Conservation (phyloP, 768 basidiomycete genomes). For the Podaxis pistillaris region DNA sequence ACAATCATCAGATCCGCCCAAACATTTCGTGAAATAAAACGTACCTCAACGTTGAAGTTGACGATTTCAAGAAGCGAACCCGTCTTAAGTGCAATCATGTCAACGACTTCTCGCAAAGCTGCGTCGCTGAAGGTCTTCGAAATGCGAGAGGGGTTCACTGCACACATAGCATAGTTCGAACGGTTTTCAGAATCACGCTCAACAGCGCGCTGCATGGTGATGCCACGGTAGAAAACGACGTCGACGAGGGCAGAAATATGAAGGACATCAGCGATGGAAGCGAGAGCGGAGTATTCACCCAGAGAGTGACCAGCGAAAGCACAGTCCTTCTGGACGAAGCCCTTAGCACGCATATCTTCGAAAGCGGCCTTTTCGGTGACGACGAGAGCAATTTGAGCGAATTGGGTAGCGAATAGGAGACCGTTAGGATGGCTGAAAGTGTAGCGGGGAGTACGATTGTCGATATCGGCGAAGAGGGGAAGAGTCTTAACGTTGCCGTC, state of each 20-base stretch:
- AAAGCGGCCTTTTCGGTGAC: constrained; percentile 98
- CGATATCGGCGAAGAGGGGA: constrained; percentile 94
- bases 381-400: constrained; percentile 97
- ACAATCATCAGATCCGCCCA: constrained; percentile 4
- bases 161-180: constrained; percentile 98
- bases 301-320: constrained; percentile 98
- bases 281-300: constrained; percentile 97
- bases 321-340: constrained; percentile 88
- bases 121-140: constrained; percentile 93
- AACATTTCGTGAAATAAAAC: constrained; percentile 16
- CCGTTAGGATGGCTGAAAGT: constrained; percentile 98
- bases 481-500: constrained; percentile 95
- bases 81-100: constrained; percentile 76
- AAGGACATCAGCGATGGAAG: constrained; percentile 95
- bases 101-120: constrained; percentile 96
- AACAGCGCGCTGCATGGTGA: constrained; percentile 99
- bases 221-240: constrained; percentile 99
- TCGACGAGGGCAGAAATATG: constrained; percentile 95
- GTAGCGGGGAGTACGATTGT: constrained; percentile 91
- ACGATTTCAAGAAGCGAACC: constrained; percentile 93
- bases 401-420: constrained; percentile 95
- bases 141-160: constrained; percentile 96
- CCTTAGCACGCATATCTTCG: constrained; percentile 96
- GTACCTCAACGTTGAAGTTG: constrained; percentile 91
- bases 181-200: constrained; percentile 92